Percentiles rank a stretch among this genome's conserved stretches.
phyloP scores from a whole-genome alignment of 2,329 filamentous ascomycete species.

The Colletotrichum musicola region DNA sequence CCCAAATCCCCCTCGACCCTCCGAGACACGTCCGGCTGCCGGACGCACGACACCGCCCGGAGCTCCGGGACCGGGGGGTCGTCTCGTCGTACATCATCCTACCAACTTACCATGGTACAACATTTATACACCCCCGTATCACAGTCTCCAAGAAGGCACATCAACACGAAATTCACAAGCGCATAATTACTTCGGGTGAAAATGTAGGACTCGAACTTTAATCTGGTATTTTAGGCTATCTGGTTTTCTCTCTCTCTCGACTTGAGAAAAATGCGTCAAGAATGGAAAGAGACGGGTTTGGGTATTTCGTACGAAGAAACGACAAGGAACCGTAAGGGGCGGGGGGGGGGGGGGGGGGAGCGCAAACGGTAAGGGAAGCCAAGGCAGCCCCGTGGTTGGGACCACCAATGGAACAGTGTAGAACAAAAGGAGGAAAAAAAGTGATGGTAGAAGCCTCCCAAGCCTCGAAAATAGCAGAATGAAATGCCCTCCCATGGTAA shows the following conservation, averaged over 20 bases:
- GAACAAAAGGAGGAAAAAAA: background rate
- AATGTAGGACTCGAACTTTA: background rate
- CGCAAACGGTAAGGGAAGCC: background rate
- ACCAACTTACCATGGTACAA: too few species aligned
- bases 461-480: constrained; percentile 12
- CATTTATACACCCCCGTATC: too few species aligned
- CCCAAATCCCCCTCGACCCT: background rate
- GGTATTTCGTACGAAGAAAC: constrained; percentile 31
- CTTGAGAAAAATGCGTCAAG: background rate
- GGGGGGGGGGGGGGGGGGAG: too few species aligned
- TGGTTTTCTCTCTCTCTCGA: constrained; percentile 2
- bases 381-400: background rate
- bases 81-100: too few species aligned
- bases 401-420: background rate
- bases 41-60: too few species aligned
- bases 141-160: background rate
- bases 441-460: background rate
- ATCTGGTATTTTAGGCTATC: constrained; percentile 10
- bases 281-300: background rate
- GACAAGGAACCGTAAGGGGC: constrained; percentile 7
- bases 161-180: background rate
- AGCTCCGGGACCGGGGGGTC: too few species aligned
- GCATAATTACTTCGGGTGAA: too few species aligned
- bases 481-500: constrained; percentile 26
- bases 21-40: background rate